Evolutionary conservation across 495 filamentous ascomycete genomes (phyloP).

Genomic region (Hypoxylon fragiforme): DNA sequence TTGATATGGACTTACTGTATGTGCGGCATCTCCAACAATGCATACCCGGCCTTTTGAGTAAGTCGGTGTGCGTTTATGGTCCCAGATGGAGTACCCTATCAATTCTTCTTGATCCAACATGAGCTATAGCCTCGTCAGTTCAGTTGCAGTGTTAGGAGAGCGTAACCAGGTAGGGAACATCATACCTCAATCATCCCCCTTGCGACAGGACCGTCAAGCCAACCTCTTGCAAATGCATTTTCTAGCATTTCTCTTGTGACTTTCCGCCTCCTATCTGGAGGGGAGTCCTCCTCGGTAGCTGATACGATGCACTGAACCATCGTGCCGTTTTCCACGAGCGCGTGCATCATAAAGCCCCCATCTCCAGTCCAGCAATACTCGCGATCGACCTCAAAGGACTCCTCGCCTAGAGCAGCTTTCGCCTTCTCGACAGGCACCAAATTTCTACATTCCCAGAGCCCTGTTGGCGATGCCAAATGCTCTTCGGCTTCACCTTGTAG

Average conservation of each 20-base stretch:
- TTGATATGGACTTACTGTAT: conserved; percentile 69
- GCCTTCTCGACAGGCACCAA: conserved; percentile 9
- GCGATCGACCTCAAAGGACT: conserved; percentile 2
- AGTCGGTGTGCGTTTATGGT: conserved; percentile 18
- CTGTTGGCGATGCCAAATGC: not conserved
- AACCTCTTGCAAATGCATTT: too few species aligned
- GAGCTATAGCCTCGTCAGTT: conserved; percentile 1
- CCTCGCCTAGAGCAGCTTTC: conserved; percentile 2
- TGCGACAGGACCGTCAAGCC: conserved; percentile 14
- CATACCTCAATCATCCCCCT: conserved; percentile 24
- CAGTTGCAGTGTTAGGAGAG: not conserved
- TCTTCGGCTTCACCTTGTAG: not conserved
- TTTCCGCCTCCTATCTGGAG: conserved; percentile 4
- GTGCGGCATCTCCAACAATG: conserved; percentile 68
- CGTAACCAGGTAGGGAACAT: not conserved
- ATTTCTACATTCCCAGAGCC: conserved; percentile 11
- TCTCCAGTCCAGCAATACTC: conserved; percentile 15
- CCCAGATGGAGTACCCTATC: conserved; percentile 19
- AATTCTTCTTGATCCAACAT: conserved; percentile 11
- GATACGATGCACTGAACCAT: conserved; percentile 21
- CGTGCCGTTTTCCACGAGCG: conserved; percentile 8
- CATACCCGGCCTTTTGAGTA: conserved; percentile 45
- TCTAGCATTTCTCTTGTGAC: not conserved
- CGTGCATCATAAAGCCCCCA: conserved; percentile 17
- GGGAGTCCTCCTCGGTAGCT: conserved; percentile 1